phyloP scores from a whole-genome alignment of 306 rosid genomes.

The Rosa lucieae region DNA sequence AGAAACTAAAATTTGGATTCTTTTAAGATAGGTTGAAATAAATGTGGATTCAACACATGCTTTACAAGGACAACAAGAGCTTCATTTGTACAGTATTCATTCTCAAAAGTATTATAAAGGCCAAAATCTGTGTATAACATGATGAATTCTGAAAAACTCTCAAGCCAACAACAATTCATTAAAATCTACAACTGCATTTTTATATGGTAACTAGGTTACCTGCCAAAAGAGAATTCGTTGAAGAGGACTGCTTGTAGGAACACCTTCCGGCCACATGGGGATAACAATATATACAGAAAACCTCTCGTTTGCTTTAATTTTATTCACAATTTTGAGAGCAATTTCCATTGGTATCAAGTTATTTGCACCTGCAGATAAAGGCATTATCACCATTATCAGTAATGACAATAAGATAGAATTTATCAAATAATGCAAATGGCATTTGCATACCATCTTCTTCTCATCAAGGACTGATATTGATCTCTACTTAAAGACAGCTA shows the following conservation, averaged over 20 bases:
- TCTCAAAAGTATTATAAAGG: background rate
- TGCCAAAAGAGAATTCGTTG: constrained; percentile 91
- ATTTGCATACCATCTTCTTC: background rate
- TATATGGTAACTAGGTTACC: constrained; percentile 37
- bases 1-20: background rate
- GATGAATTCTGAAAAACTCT: background rate
- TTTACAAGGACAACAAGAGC: background rate
- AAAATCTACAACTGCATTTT: background rate
- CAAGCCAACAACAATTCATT: background rate
- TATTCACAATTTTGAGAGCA: constrained; percentile 66
- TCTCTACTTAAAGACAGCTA: background rate
- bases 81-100: background rate
- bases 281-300: constrained; percentile 63
- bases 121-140: background rate
- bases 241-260: constrained; percentile 58
- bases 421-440: background rate
- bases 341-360: constrained; percentile 86
- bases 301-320: constrained; percentile 71
- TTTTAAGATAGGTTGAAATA: background rate
- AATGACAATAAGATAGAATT: background rate
- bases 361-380: constrained; percentile 49
- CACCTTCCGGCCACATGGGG: constrained; percentile 98
- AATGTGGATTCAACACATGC: background rate
- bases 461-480: background rate
- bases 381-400: background rate